Evolutionary conservation across 257 asterid genomes (phyloP), one percentile per base, ranked within the genome.

Genomic region (Solanum stenotomum): DNA sequence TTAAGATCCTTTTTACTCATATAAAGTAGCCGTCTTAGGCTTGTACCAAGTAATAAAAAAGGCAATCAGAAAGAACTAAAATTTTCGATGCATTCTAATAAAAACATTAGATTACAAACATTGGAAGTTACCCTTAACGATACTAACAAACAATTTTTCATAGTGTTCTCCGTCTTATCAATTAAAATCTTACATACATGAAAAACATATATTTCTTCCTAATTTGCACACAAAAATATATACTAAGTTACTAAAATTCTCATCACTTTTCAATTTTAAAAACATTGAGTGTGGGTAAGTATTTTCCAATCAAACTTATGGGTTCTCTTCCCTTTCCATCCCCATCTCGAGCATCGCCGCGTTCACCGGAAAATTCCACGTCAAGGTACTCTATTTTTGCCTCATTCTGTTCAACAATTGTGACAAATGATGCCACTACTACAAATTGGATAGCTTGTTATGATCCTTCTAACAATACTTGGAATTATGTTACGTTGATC

Each of bases 391-490:
- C 90, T 9, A 85, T 92, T 67, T 93, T 89, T 18, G 90, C 90
- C 15, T 88, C 87, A 11, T 91, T 92, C 38, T 91, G 91, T 84
- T 88, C 90, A 5, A 89, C 89, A 27, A 88, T 90, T 49, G 85
- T 89, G 0, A 70, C 33, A 1, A 15, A 56, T 23, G 65, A 52
- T 33, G 29, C 18, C 16, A 86, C 71, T 3, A 52, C 63, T 81
- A 75, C 87, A 9, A 94, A 92, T 75, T 92, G 92, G 93, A 83
- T 94, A 35, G 90, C 89, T 4, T 87, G 88, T 27, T 92, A 89
- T 65, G 91, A 92, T 63, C 88, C 91, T 49, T 75, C 77, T 74
- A 75, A 81, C 18, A 92, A 90, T 20, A 83, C 27, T 1, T 87
- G 90, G 87, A 88, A n/a, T 22, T 74, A 61, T 31, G 92, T 89